phyloP scores from a whole-genome alignment of 2,329 filamentous ascomycete species.

The Penicillium sp. region DNA sequence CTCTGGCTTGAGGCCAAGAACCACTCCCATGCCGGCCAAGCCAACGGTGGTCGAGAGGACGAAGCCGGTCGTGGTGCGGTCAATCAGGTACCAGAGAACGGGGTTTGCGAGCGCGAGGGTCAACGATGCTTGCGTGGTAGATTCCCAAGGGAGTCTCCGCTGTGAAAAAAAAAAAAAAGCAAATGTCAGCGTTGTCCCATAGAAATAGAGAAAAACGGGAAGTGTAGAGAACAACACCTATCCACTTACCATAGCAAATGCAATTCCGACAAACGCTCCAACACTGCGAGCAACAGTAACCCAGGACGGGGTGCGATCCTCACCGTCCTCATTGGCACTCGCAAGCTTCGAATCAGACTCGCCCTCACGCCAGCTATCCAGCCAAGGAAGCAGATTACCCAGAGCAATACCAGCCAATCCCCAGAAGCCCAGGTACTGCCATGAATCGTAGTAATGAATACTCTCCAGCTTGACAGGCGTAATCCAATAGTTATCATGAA shows the following conservation, averaged over 20 bases:
- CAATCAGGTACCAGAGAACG: slow-evolving; percentile 92
- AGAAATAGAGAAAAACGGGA: neutral
- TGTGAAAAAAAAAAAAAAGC: slow-evolving; percentile 38
- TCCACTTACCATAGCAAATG: slow-evolving; percentile 74
- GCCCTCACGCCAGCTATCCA: slow-evolving; percentile 72
- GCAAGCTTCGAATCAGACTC: slow-evolving; percentile 29
- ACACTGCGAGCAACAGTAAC: slow-evolving; percentile 67
- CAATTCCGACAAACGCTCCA: slow-evolving; percentile 70
- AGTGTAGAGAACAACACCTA: neutral
- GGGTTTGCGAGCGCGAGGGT: slow-evolving; percentile 90
- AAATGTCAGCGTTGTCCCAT: slow-evolving; percentile 9
- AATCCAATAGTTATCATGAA: slow-evolving; percentile 67
- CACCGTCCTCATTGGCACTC: slow-evolving; percentile 29
- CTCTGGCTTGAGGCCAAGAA: slow-evolving; percentile 73
- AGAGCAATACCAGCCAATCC: slow-evolving; percentile 73
- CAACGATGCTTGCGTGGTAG: slow-evolving; percentile 86
- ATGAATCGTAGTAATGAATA: slow-evolving; percentile 52
- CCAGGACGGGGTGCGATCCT: slow-evolving; percentile 55
- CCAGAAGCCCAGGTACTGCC: slow-evolving; percentile 76
- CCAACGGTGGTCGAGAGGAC: slow-evolving; percentile 73
- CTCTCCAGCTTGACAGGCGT: slow-evolving; percentile 61
- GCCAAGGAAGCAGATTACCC: slow-evolving; percentile 77
- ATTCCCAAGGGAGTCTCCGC: slow-evolving; percentile 90
- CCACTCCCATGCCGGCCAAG: slow-evolving; percentile 67
- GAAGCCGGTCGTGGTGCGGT: slow-evolving; percentile 82